Base-by-base conservation (phyloP, 2,329 filamentous ascomycete species). In the Aspergillus sp. region DNA sequence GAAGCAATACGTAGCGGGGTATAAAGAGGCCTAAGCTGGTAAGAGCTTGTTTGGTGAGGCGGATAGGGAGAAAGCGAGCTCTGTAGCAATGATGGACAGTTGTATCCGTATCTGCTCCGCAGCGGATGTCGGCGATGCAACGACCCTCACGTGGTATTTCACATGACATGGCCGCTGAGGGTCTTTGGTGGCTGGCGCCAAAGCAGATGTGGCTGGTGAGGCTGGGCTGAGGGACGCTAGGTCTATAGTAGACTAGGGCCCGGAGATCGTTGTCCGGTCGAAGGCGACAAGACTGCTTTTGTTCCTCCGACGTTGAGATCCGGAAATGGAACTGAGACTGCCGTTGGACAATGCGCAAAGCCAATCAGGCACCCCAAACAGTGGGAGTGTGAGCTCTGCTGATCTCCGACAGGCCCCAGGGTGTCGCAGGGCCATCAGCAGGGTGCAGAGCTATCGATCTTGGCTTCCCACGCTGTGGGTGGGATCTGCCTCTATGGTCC, bases 121-220 rank as follows among this genome's bases (percentile, higher is more conserved):
- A 24, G 39, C 46, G 39, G 37, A 17, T n/a, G 35, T 37, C 35
- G 35, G 35, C 35, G 54, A 15, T 46, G 46, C 23, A 49, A 37
- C n/a, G 27, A 45, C 51, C 33, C 41, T 58, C 56, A 58, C 50
- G 56, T 58, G 56, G 46, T 39, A 15, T 14, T 55, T 49, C 56
- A 50, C 50, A 55, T 58, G 56, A 58, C 43, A n/a, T 31, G 40
- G 39, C 46, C 24, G 23, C 24, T 19, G 45, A 12, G 19, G 45
- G 50, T 54, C 50, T 50, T 51, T 58, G 50, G 50, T 19, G 14
- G 4, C 15, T n/a, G 21, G 35, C 35, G 15, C 37, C 7, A 6
- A 47, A 56, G 21, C 12, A 6, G 17, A 27, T 49, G 56, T 58
- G 56, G 56, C 56, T 53, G 55, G 55, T 37, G 43, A 45, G 21